Percentiles rank a stretch among this genome's conserved stretches.
These are phyloP conservation scores for Coccinonectria pachysandricola DNA, from an alignment of 2,329 filamentous ascomycete species.

Conservation along the genomic window DNA sequence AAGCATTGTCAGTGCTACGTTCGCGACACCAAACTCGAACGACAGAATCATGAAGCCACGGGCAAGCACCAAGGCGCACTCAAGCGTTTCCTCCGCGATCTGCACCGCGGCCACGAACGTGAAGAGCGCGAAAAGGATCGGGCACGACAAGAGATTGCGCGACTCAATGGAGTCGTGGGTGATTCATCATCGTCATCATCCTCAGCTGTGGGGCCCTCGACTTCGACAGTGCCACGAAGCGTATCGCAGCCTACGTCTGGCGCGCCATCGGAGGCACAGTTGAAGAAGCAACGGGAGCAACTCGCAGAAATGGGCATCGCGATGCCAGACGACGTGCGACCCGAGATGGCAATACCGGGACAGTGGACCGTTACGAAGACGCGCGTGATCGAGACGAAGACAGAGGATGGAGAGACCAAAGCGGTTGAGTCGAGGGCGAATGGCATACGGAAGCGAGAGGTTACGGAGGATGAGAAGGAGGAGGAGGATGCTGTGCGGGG, in stretches of 20 bases:
- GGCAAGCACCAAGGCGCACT: constrained; percentile 75
- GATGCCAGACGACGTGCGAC: constrained; percentile 67
- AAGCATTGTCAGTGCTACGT: constrained; percentile 90
- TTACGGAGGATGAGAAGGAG: constrained; percentile 49
- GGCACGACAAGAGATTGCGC: constrained; percentile 74
- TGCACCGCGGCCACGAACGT: constrained; percentile 76
- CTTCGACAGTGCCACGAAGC: neutral
- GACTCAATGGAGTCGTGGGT: constrained; percentile 67
- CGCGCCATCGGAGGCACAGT: constrained; percentile 43
- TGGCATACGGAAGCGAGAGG: constrained; percentile 53
- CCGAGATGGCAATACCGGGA: constrained; percentile 77
- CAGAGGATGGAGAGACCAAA: constrained; percentile 29
- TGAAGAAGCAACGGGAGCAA: constrained; percentile 78
- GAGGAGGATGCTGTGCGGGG: constrained; percentile 48
- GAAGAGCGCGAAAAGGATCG: constrained; percentile 72
- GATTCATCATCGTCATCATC: constrained; percentile 27
- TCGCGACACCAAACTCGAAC: constrained; percentile 84
- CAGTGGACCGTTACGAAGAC: constrained; percentile 73
- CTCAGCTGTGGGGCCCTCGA: constrained; percentile 14
- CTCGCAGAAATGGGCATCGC: constrained; percentile 78
- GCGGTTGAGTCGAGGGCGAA: constrained; percentile 38
- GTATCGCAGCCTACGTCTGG: constrained; percentile 4
- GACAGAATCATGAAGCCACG: constrained; percentile 79
- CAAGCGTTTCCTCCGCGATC: constrained; percentile 79
- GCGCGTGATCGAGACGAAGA: constrained; percentile 39